Conservation (phyloP, 2,329 filamentous ascomycete genomes). For the Arthrinium puccinioides region DNA sequence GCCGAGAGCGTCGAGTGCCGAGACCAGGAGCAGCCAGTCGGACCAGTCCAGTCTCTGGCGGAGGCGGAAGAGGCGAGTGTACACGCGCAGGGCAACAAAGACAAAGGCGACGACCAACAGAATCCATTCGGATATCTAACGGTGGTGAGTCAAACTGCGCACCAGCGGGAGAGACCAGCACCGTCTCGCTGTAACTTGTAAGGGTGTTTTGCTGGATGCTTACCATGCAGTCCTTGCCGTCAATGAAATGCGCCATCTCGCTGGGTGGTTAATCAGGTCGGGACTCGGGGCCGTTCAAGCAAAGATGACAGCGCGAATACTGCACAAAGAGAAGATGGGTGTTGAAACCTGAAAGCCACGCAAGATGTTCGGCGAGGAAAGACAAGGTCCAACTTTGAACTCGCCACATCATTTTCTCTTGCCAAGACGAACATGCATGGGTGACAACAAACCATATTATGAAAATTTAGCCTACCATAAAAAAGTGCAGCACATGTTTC, state of each 20-base stretch:
- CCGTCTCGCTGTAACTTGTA: background rate
- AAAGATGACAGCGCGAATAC: background rate
- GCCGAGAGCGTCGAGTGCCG: slow-evolving; percentile 21
- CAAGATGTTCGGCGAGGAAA: background rate
- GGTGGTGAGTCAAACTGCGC: slow-evolving; percentile 1
- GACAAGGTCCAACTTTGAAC: no score
- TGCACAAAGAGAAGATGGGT: background rate
- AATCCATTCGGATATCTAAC: slow-evolving; percentile 26
- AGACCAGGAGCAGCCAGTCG: slow-evolving; percentile 20
- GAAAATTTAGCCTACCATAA: no score
- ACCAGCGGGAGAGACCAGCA: background rate
- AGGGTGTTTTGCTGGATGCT: background rate
- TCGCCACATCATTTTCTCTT: no score
- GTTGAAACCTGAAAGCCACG: background rate
- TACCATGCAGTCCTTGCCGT: slow-evolving; percentile 18
- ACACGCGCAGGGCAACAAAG: slow-evolving; percentile 22
- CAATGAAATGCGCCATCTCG: slow-evolving; percentile 14
- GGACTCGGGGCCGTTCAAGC: background rate
- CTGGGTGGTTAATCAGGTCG: background rate
- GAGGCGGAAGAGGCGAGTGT: slow-evolving; percentile 22
- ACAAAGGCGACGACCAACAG: slow-evolving; percentile 17
- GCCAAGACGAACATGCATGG: no score
- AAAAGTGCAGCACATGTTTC: no score
- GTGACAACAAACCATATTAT: no score
- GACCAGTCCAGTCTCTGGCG: slow-evolving; percentile 21